phyloP scores from a whole-genome alignment of 192 early-diverging fungal genomes.

The Rhizophagus clarus region DNA sequence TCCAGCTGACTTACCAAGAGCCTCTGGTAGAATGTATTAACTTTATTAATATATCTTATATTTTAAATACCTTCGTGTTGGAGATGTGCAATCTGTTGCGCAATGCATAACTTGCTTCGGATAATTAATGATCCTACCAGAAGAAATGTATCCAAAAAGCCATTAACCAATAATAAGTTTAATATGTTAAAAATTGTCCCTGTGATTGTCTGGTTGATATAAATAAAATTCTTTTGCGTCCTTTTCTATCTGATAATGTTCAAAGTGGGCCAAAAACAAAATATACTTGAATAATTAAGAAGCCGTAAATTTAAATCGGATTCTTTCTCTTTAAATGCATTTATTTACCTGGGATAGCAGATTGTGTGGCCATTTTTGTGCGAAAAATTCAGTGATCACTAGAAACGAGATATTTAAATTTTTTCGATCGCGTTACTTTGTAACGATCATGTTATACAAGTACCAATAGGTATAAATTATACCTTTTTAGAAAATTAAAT shows the following conservation, averaged over 20 bases:
- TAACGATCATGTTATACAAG: no score
- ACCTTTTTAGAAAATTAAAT: no score
- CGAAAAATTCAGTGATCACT: no score
- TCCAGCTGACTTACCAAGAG: no score
- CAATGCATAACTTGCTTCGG: constrained; percentile 4
- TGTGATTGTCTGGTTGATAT: neutral
- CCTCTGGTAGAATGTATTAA: no score
- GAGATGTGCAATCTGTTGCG: neutral
- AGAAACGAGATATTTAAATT: no score
- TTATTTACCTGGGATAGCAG: constrained; percentile 18
- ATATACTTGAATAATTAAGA: neutral
- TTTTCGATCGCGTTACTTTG: no score
- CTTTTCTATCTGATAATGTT: constrained; percentile 27
- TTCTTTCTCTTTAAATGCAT: neutral
- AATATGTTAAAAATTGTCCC: neutral
- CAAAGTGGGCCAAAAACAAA: constrained; percentile 26
- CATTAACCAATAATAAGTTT: neutral
- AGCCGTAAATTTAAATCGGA: neutral
- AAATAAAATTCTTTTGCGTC: neutral
- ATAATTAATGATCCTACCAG: constrained; percentile 2
- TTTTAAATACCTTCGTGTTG: constrained; percentile 1
- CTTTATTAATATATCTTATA: neutral
- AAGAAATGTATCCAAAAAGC: neutral
- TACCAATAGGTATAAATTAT: no score
- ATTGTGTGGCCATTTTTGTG: no score